Conservation (phyloP, 2,329 filamentous ascomycete species). For the Thielaviopsis ethacetica region DNA sequence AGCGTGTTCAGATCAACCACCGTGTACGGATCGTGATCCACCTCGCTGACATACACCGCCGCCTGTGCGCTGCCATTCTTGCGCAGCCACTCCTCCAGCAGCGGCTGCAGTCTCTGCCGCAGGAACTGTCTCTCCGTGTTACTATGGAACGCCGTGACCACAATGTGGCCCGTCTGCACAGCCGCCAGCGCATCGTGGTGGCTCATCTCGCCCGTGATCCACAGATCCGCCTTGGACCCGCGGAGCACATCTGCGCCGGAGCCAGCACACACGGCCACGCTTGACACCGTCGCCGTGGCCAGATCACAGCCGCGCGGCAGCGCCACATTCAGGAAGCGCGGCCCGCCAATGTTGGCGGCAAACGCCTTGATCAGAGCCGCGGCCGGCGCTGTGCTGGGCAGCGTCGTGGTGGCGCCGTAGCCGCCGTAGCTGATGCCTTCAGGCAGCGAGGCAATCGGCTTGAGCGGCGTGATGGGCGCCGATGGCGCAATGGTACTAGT, state of each 20-base stretch:
- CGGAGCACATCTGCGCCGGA: slow-evolving; percentile 67
- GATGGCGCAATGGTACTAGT: slow-evolving; percentile 29
- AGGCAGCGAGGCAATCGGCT: slow-evolving; percentile 28
- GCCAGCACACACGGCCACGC: slow-evolving; percentile 77
- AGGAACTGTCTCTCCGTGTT: slow-evolving; percentile 85
- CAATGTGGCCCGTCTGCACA: slow-evolving; percentile 65
- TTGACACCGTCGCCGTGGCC: slow-evolving; percentile 33
- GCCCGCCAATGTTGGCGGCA: slow-evolving; percentile 51
- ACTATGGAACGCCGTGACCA: slow-evolving; percentile 79
- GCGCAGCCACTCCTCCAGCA: slow-evolving; percentile 43
- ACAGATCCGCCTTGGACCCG: slow-evolving; percentile 53
- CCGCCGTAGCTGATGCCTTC: slow-evolving; percentile 30
- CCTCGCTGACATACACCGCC: slow-evolving; percentile 57
- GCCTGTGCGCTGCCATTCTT: slow-evolving; percentile 31
- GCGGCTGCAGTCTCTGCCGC: slow-evolving; percentile 48
- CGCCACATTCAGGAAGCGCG: slow-evolving; percentile 35
- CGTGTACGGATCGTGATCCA: slow-evolving; percentile 76
- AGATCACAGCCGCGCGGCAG: slow-evolving; percentile 31
- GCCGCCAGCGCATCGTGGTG: slow-evolving; percentile 85
- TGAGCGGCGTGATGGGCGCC: slow-evolving; percentile 20
- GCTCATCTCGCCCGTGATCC: slow-evolving; percentile 84
- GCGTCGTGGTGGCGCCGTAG: slow-evolving; percentile 34
- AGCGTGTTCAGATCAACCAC: slow-evolving; percentile 41
- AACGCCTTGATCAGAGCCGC: slow-evolving; percentile 33
- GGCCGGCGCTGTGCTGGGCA: slow-evolving; percentile 24